Evolutionary conservation across 495 filamentous ascomycete species (phyloP).

Genomic region (Neurospora sp.): DNA sequence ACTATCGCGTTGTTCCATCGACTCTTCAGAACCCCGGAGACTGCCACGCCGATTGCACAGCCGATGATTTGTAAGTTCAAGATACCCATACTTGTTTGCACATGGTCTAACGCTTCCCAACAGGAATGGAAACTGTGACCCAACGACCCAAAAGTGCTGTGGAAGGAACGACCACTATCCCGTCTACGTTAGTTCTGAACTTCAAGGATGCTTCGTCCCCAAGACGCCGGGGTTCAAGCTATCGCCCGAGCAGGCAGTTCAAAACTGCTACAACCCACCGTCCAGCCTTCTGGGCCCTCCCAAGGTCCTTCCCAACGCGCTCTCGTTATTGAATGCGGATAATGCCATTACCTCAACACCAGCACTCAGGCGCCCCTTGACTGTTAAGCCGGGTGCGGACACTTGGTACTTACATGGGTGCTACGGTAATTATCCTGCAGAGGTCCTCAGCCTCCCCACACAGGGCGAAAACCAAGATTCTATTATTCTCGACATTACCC

Average conservation of each 20-base stretch:
- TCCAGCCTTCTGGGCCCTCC: neutral
- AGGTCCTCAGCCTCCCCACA: neutral
- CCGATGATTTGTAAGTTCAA: neutral
- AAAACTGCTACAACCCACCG: neutral
- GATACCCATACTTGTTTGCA: neutral
- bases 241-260: neutral
- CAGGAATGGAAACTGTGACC: neutral
- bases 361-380: neutral
- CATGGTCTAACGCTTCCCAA: neutral
- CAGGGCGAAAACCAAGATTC: neutral
- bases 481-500: neutral
- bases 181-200: conserved; percentile 16
- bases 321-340: fast-evolving
- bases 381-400: neutral
- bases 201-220: conserved; percentile 17
- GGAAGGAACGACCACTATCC: conserved; percentile 1
- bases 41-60: neutral
- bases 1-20: conserved; percentile 3
- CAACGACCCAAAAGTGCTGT: conserved; percentile 2
- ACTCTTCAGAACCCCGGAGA: neutral
- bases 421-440: neutral
- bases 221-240: conserved; percentile 11
- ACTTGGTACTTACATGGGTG: conserved; percentile 4
- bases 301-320: neutral
- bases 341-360: neutral